phyloP scores from a whole-genome alignment of 2,329 filamentous ascomycete genomes.

The Hansfordia pulvinata region DNA sequence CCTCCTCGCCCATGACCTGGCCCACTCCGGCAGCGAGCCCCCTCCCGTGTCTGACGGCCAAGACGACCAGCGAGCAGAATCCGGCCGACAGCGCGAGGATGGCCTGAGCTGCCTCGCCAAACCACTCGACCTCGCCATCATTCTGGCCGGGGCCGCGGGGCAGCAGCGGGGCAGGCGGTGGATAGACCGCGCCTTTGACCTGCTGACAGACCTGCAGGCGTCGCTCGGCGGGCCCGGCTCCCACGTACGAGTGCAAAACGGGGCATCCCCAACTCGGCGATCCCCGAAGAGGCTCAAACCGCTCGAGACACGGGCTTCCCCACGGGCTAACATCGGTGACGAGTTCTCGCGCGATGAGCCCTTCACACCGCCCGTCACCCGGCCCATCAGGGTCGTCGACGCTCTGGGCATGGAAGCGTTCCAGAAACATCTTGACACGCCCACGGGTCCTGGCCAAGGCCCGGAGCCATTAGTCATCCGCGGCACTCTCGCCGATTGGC shows the following conservation, averaged over 20 bases:
- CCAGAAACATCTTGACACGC: conserved; percentile 41
- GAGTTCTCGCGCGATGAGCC: conserved; percentile 20
- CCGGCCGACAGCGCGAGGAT: too few relatives aligned
- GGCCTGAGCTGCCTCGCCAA: too few relatives aligned
- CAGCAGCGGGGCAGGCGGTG: conserved; percentile 30
- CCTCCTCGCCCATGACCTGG: conserved; percentile 16
- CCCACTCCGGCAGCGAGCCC: conserved; percentile 4
- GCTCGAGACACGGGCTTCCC: not conserved
- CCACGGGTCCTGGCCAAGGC: conserved; percentile 19
- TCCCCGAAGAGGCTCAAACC: conserved; percentile 3
- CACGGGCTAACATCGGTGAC: not conserved
- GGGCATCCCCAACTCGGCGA: too few relatives aligned
- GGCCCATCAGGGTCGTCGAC: conserved; percentile 25
- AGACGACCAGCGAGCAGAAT: conserved; percentile 24
- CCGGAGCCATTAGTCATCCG: conserved; percentile 57
- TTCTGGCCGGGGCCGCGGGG: conserved; percentile 55
- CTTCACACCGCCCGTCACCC: conserved; percentile 26
- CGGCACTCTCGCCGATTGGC: conserved; percentile 56
- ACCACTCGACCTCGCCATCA: conserved; percentile 61
- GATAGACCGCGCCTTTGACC: conserved; percentile 35
- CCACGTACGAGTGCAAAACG: too few relatives aligned
- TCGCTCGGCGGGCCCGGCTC: conserved; percentile 2
- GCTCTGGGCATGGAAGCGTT: conserved; percentile 44
- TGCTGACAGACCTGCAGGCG: conserved; percentile 19
- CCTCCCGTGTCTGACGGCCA: conserved; percentile 4